Evolutionary conservation across 176 grass and related monocot genomes (phyloP).

Genomic region (Ananas comosus): DNA sequence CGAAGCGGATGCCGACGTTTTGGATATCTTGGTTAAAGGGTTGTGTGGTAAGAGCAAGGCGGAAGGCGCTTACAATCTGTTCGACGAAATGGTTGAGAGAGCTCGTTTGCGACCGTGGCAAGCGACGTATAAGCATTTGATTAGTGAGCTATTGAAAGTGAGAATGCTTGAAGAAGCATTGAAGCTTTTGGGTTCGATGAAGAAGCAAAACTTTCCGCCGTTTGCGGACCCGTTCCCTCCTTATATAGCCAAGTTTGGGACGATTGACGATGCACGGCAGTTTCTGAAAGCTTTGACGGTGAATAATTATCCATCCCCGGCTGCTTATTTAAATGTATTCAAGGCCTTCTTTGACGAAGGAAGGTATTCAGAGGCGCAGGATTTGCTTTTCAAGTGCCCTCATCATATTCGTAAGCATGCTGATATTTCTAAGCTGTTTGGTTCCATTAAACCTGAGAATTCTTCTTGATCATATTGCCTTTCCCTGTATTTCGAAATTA

Average conservation of each 20-base stretch:
- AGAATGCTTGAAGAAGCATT: conserved; percentile 64
- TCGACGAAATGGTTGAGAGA: conserved; percentile 71
- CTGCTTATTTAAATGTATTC: conserved; percentile 54
- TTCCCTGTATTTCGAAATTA: neutral
- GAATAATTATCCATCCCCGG: conserved; percentile 28
- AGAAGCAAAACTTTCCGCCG: conserved; percentile 45
- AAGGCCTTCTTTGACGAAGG: conserved; percentile 64
- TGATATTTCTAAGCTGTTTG: conserved; percentile 55
- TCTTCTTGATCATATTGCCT: conserved; percentile 11
- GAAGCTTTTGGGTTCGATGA: conserved; percentile 58
- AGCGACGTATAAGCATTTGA: conserved; percentile 52
- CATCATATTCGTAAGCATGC: conserved; percentile 60
- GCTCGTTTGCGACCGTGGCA: conserved; percentile 45
- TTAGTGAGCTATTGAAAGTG: conserved; percentile 48
- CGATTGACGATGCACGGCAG: conserved; percentile 53
- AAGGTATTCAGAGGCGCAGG: conserved; percentile 68
- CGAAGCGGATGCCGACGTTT: conserved; percentile 46
- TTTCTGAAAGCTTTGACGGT: conserved; percentile 60
- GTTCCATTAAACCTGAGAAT: conserved; percentile 21
- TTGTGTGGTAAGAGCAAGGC: conserved; percentile 38
- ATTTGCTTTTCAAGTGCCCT: conserved; percentile 75
- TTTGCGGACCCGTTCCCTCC: conserved; percentile 55
- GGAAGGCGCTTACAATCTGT: conserved; percentile 40
- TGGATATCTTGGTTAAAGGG: conserved; percentile 65
- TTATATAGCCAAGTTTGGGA: conserved; percentile 63